A percentile compares a stretch with the other conserved stretches of the same genome.
Conservation (phyloP, 2,329 filamentous ascomycete genomes). For the Fusarium chlamydosporum region DNA sequence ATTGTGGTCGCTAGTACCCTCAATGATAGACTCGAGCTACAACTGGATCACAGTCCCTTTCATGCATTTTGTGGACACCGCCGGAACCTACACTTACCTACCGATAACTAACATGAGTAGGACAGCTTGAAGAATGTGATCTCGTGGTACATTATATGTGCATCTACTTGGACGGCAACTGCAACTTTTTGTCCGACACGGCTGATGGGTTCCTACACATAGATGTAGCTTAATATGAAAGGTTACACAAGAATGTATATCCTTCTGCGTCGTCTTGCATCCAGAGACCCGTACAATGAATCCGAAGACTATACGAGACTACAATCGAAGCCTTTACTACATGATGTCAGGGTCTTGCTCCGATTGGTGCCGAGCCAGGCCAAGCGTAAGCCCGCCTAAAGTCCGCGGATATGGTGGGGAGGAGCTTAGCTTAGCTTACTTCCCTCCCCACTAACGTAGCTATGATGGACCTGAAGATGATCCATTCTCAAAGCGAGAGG, state of each 20-base stretch:
- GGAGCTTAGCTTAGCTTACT: constrained; percentile 32
- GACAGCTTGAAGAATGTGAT: background rate
- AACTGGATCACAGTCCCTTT: too few species aligned
- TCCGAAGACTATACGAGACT: too few species aligned
- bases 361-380: constrained; percentile 27
- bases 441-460: constrained; percentile 15
- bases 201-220: rapidly evolving
- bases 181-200: background rate
- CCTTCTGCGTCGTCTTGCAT: too few species aligned
- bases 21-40: too few species aligned
- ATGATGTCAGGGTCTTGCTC: constrained; percentile 33
- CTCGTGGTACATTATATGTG: background rate
- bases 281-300: too few species aligned
- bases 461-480: constrained; percentile 17
- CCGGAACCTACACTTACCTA: too few species aligned
- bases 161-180: background rate
- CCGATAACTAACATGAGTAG: background rate
- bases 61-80: too few species aligned
- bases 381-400: constrained; percentile 40
- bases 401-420: constrained; percentile 31
- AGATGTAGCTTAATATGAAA: too few species aligned
- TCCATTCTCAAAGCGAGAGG: constrained; percentile 27
- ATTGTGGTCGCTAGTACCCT: too few species aligned
- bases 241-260: background rate
- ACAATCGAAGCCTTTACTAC: background rate